Conservation (phyloP, 805 yeast genomes). For the Candida oleophila region DNA sequence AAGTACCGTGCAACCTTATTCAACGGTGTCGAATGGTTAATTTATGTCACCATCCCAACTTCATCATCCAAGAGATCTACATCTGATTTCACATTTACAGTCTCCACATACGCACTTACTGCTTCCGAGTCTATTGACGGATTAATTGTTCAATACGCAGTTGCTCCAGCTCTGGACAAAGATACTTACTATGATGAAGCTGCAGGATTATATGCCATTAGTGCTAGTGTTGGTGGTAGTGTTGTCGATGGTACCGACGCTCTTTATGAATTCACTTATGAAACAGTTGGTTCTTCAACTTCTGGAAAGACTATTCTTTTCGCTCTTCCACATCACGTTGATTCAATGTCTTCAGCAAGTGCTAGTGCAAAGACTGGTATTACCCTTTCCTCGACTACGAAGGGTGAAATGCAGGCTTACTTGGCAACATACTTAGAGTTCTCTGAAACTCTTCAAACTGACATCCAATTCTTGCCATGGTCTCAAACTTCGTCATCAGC, state of each 20-base stretch:
- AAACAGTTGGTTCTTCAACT: slow-evolving; percentile 49
- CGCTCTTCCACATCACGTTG: slow-evolving; percentile 55
- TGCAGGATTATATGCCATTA: slow-evolving; percentile 66
- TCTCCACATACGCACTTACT: slow-evolving; percentile 36
- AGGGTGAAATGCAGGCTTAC: slow-evolving; percentile 50
- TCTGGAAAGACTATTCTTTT: slow-evolving; percentile 47
- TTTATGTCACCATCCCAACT: slow-evolving; percentile 54
- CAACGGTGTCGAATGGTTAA: slow-evolving; percentile 62
- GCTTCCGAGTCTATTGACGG: slow-evolving; percentile 47
- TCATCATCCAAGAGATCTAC: slow-evolving; percentile 20
- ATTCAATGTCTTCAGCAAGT: slow-evolving; percentile 29
- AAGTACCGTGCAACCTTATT: slow-evolving; percentile 57
- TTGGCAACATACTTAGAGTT: slow-evolving; percentile 38
- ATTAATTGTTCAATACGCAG: slow-evolving; percentile 39
- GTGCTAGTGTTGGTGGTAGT: slow-evolving; percentile 48
- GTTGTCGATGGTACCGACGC: slow-evolving; percentile 46
- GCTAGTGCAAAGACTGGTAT: slow-evolving; percentile 39
- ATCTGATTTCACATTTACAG: slow-evolving; percentile 22
- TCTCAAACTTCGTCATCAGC: slow-evolving; percentile 25
- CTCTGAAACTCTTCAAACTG: slow-evolving; percentile 37
- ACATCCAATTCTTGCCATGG: slow-evolving; percentile 49
- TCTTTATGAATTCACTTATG: slow-evolving; percentile 47
- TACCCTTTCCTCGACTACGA: slow-evolving; percentile 44
- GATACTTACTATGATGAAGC: slow-evolving; percentile 56
- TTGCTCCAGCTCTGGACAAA: slow-evolving; percentile 28